Evolutionary conservation across 768 basidiomycete species (phyloP).

Genomic region (Leccinum rimulosum): DNA sequence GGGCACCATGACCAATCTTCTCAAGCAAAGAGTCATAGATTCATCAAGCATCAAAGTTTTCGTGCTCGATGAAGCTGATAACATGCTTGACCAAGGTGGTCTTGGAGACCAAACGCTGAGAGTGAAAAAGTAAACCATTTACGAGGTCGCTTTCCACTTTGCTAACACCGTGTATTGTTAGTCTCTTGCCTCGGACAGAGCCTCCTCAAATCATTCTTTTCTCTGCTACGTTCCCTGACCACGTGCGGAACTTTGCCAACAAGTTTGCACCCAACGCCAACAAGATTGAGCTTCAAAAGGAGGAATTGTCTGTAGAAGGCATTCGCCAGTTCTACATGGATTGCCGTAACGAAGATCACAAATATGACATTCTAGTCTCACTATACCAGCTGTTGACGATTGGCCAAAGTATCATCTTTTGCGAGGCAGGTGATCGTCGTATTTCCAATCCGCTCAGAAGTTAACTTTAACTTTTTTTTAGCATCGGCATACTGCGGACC

Average conservation of each 20-base stretch:
- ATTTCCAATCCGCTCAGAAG: neutral
- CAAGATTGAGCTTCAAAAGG: constrained; percentile 92
- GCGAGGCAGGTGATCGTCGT: constrained; percentile 57
- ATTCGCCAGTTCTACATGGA: constrained; percentile 99
- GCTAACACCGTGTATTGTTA: constrained; percentile 27
- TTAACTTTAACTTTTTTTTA: constrained; percentile 29
- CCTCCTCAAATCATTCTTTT: constrained; percentile 89
- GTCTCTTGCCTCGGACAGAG: constrained; percentile 54
- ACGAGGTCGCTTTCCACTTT: neutral
- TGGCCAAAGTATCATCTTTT: constrained; percentile 99
- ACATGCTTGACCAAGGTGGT: constrained; percentile 95
- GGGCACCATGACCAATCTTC: constrained; percentile 89
- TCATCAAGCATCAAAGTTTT: constrained; percentile 82
- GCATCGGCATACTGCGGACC: constrained; percentile 91
- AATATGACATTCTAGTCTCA: constrained; percentile 92
- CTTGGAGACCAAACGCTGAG: constrained; percentile 90
- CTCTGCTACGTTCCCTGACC: constrained; percentile 96
- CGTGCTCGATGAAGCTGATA: constrained; percentile 97
- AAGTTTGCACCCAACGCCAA: constrained; percentile 94
- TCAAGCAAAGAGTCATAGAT: constrained; percentile 77
- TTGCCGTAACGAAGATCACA: constrained; percentile 85
- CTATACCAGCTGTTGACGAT: constrained; percentile 90
- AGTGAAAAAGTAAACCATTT: constrained; percentile 79
- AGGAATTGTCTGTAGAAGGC: constrained; percentile 90
- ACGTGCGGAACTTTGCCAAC: constrained; percentile 86